phyloP scores from a whole-genome alignment of 1,284 basidiomycete genomes.

The Ganoderma lucidum region DNA sequence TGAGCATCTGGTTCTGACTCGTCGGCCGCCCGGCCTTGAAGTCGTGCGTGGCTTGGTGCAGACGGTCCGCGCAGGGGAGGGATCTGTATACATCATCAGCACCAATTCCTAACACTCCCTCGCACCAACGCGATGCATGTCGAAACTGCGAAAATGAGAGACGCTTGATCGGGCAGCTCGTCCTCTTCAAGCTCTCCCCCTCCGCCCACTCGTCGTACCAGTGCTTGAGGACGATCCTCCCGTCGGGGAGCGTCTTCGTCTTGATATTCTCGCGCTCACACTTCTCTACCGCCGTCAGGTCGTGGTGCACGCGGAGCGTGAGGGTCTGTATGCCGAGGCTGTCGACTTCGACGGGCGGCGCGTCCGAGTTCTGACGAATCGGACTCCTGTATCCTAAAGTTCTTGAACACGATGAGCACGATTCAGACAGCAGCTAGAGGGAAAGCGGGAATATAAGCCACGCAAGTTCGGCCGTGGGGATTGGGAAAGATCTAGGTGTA shows the following conservation, averaged over 20 bases:
- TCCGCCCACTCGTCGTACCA: constrained; percentile 78
- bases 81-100: constrained; percentile 42
- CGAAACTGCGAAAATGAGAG: background rate
- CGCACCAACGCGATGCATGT: background rate
- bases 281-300: constrained; percentile 51
- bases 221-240: constrained; percentile 40
- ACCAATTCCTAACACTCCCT: background rate
- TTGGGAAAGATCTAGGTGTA: no score
- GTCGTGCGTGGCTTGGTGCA: constrained; percentile 61
- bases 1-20: constrained; percentile 50
- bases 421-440: no score
- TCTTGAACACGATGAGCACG: no score
- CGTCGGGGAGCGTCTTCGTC: constrained; percentile 29
- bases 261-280: constrained; percentile 45
- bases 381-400: no score
- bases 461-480: no score
- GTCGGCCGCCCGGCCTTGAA: constrained; percentile 64
- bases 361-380: background rate
- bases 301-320: constrained; percentile 58
- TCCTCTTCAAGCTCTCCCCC: constrained; percentile 52
- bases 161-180: constrained; percentile 46
- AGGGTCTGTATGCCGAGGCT: constrained; percentile 72
- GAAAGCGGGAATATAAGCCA: no score
- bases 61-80: constrained; percentile 55
- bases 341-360: constrained; percentile 48